Evolutionary conservation across 2,329 filamentous ascomycete genomes (phyloP).

Genomic region (Fusarium sp.): DNA sequence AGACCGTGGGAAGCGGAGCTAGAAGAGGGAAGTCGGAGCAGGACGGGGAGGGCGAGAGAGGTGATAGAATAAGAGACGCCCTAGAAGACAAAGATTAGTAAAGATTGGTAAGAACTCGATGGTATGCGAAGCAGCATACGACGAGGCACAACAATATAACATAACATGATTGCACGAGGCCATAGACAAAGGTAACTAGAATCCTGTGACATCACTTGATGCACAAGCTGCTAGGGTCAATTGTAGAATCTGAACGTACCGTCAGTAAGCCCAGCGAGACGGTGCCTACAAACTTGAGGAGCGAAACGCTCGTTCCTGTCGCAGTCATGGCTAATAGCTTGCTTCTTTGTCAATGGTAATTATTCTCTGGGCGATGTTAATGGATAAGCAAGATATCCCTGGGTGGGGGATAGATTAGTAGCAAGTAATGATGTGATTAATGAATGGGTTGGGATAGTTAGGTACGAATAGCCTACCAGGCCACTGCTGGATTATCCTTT

Average conservation of each 20-base stretch:
- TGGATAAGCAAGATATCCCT: background rate
- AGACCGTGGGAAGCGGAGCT: conserved; percentile 76
- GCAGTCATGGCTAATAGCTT: conserved; percentile 64
- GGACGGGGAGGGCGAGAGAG: conserved; percentile 79
- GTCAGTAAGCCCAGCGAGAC: conserved; percentile 89
- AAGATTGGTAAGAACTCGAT: background rate
- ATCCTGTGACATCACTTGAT: conserved; percentile 22
- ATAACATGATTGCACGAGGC: background rate
- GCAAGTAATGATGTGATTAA: conserved; percentile 30
- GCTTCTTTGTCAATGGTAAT: background rate
- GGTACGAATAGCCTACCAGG: background rate
- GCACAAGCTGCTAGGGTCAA: background rate
- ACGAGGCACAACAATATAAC: background rate
- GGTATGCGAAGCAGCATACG: background rate
- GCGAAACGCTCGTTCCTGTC: conserved; percentile 75
- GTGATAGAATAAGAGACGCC: conserved; percentile 89
- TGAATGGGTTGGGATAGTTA: background rate
- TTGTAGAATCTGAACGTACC: conserved; percentile 62
- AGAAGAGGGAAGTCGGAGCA: conserved; percentile 83
- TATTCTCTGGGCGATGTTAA: conserved; percentile 3
- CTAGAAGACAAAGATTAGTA: conserved; percentile 58
- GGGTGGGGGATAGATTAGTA: background rate
- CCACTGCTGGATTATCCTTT: background rate
- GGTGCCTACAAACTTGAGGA: conserved; percentile 93
- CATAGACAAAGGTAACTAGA: background rate